These are phyloP conservation scores for Aspergillus conjunctus DNA, from an alignment of 495 filamentous ascomycete species.

Conservation along the genomic window DNA sequence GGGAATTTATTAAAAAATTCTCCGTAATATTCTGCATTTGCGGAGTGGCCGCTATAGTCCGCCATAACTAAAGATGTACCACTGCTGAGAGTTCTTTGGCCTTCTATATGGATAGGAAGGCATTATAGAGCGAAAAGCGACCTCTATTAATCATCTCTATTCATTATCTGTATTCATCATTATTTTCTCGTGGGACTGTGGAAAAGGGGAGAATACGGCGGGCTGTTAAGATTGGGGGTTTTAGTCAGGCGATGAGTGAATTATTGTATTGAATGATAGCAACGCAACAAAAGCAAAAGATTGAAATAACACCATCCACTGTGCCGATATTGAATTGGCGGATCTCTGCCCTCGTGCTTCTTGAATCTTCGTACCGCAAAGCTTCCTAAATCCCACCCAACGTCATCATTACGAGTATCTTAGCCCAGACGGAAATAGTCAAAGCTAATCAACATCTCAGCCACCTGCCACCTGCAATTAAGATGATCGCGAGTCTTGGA, in stretches of 20 bases:
- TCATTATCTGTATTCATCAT: background rate
- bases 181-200: background rate
- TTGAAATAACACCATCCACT: background rate
- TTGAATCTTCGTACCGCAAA: background rate
- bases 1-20: background rate
- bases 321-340: background rate
- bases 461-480: background rate
- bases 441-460: background rate
- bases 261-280: background rate
- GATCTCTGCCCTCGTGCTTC: background rate
- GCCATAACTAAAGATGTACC: background rate
- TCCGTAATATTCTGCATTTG: background rate
- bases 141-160: background rate
- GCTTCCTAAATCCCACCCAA: background rate
- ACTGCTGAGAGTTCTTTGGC: background rate
- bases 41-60: background rate
- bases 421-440: background rate
- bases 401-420: conserved; percentile 1
- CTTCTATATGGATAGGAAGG: background rate
- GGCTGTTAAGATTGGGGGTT: background rate
- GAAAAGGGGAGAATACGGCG: background rate
- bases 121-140: background rate
- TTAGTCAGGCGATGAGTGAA: background rate
- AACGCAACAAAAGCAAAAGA: conserved; percentile 2
- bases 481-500: conserved; percentile 1